A percentile compares a stretch with the other conserved stretches of the same genome.
phyloP scores from a whole-genome alignment of 1,139 yeast species.

The Blastobotrys aristatus region DNA sequence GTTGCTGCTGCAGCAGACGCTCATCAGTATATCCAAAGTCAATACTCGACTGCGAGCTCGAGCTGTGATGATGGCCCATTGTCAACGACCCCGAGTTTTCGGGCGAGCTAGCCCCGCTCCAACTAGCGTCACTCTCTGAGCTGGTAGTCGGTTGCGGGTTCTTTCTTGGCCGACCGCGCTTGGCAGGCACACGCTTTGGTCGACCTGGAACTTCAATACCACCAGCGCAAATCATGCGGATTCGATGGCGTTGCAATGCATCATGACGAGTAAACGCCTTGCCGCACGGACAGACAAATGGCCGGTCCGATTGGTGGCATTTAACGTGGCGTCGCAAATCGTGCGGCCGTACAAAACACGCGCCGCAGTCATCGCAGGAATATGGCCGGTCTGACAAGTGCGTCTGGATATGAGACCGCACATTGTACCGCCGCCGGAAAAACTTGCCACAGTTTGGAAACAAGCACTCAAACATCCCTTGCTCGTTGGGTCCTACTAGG shows the following conservation, averaged over 20 bases:
- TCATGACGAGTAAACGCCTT: conserved; percentile 86
- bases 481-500: conserved; percentile 73
- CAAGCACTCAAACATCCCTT: conserved; percentile 61
- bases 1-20: neutral
- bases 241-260: conserved; percentile 77
- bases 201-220: conserved; percentile 45
- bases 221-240: conserved; percentile 72
- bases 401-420: conserved; percentile 95
- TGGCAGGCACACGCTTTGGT: conserved; percentile 30
- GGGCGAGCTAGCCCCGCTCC: conserved; percentile 14
- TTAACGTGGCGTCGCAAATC: conserved; percentile 88
- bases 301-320: conserved; percentile 69
- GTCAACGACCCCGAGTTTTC: neutral
- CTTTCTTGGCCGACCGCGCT: conserved; percentile 31
- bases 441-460: conserved; percentile 77
- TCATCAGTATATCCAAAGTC: conserved; percentile 5
- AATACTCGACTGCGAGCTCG: neutral
- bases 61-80: neutral
- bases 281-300: conserved; percentile 82
- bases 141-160: conserved; percentile 17
- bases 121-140: conserved; percentile 11
- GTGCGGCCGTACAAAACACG: conserved; percentile 82
- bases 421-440: conserved; percentile 86
- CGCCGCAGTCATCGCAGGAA: conserved; percentile 51
- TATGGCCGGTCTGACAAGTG: conserved; percentile 93